These are phyloP conservation scores for Cyathus striatus DNA, from an alignment of 768 basidiomycete species.

Conservation along the genomic window DNA sequence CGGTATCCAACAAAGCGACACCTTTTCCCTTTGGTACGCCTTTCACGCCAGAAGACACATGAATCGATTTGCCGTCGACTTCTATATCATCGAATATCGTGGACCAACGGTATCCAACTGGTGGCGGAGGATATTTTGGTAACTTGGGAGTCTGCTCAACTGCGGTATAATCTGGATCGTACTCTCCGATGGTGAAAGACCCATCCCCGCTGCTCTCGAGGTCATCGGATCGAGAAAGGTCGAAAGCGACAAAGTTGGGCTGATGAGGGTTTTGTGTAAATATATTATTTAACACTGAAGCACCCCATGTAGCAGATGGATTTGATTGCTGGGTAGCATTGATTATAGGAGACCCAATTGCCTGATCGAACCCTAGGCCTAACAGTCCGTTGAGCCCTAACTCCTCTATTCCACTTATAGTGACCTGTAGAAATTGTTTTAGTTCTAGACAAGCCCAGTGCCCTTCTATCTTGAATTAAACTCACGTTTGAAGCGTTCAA, in stretches of 20 bases:
- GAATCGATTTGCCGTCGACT: conserved; percentile 21
- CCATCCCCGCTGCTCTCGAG: conserved; percentile 35
- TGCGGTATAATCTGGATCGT: conserved; percentile 24
- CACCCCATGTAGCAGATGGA: conserved; percentile 20
- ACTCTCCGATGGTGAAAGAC: conserved; percentile 36
- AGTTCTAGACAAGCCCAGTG: conserved; percentile 6
- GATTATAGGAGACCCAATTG: conserved; percentile 23
- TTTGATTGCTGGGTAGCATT: conserved; percentile 14
- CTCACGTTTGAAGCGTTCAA: conserved; percentile 16
- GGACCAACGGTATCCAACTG: conserved; percentile 33
- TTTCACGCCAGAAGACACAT: conserved; percentile 21
- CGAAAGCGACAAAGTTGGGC: conserved; percentile 35
- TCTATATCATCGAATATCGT: conserved; percentile 31
- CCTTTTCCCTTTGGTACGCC: conserved; percentile 22
- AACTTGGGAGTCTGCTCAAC: conserved; percentile 24
- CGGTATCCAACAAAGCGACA: conserved; percentile 38
- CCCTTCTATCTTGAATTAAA: not conserved
- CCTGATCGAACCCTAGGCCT: conserved; percentile 27
- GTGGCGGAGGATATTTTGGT: conserved; percentile 23
- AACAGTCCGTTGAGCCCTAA: conserved; percentile 27
- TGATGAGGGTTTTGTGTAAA: conserved; percentile 25
- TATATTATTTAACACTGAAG: conserved; percentile 33
- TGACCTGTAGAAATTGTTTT: conserved; percentile 6
- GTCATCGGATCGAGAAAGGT: conserved; percentile 34
- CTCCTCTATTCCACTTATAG: conserved; percentile 7